Conservation (phyloP, 2,329 filamentous ascomycete species). For the Truncatella angustata region DNA sequence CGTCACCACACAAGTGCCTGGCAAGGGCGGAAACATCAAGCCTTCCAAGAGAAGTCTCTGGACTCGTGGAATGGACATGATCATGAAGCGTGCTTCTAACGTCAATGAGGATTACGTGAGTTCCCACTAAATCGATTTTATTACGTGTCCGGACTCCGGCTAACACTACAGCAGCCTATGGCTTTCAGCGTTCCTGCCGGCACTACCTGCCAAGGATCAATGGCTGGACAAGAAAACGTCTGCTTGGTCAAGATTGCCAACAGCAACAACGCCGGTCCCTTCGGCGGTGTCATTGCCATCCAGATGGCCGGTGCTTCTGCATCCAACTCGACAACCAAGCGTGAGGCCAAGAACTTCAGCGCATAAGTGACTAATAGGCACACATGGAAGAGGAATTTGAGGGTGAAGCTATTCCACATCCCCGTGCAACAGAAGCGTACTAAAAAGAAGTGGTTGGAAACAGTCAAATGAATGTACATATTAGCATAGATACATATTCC, state of each 20-base stretch:
- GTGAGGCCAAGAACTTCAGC: not conserved
- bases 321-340: not conserved
- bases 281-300: slow-evolving; percentile 39
- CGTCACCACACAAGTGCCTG: slow-evolving; percentile 34
- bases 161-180: slow-evolving; percentile 22
- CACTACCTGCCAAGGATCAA: slow-evolving; percentile 35
- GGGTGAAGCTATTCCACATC: no score
- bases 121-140: not conserved
- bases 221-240: slow-evolving; percentile 31
- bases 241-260: slow-evolving; percentile 44
- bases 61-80: slow-evolving; percentile 14
- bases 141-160: no score
- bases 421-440: no score
- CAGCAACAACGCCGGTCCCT: slow-evolving; percentile 36
- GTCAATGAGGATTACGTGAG: slow-evolving; percentile 26
- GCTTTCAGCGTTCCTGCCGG: slow-evolving; percentile 35
- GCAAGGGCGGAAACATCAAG: slow-evolving; percentile 31
- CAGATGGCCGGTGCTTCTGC: slow-evolving; percentile 27
- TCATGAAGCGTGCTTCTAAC: slow-evolving; percentile 28
- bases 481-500: no score
- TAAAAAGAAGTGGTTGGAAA: no score
- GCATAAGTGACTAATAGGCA: no score
- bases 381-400: no score
- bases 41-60: slow-evolving; percentile 19
- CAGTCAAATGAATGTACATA: no score